Base-by-base conservation (phyloP, 2,329 filamentous ascomycete genomes). In the Alternaria infectoria region DNA sequence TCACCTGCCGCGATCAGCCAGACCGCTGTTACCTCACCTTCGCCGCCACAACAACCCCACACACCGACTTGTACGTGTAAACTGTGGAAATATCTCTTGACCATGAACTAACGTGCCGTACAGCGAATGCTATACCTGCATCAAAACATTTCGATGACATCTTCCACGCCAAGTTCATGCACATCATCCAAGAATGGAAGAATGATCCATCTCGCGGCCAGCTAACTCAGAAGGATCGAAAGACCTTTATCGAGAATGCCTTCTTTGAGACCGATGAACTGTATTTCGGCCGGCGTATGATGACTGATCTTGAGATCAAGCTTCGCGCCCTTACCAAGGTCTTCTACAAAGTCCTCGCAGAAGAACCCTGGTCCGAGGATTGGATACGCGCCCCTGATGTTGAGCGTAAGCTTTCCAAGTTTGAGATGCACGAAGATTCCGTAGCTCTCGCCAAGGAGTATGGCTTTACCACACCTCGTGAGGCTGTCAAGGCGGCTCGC, bases 371-470 rank as follows among this genome's bases (percentile, higher is more conserved):
- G 77, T 74, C 74, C 8, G 76, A 79, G 46, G 75, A 78, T 19
- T 80, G 75, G 75, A 80, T 80, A 21, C 75, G 77, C 25, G 72
- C 77, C 11, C 75, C 72, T 13, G 77, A 80, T 61, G 77, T 79
- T 12, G 77, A 80, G 61, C 73, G 77, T 17, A 80, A 80, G 59
- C 71, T 80, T 10, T 77, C 74, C n/a, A 73, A 76, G 30, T 80
- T 77, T 45, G 77, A 80, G 52, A 76, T 79, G 74, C 74, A 79
- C 64, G 75, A 73, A 50, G 77, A 77, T 50, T 77, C 77, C 3
- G 61, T 75, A 10, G 69, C 69, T 6, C 72, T 79, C n/a, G 76
- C 77, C 19, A 68, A 70, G 10, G 57, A 75, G 49, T 69, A 76
- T 57, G 70, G 70, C 9, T 62, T 78, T 5, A 49, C 59, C 15